Evolutionary conservation across 345 rosid genomes (phyloP).

Genomic region (Kandelia obovata): DNA sequence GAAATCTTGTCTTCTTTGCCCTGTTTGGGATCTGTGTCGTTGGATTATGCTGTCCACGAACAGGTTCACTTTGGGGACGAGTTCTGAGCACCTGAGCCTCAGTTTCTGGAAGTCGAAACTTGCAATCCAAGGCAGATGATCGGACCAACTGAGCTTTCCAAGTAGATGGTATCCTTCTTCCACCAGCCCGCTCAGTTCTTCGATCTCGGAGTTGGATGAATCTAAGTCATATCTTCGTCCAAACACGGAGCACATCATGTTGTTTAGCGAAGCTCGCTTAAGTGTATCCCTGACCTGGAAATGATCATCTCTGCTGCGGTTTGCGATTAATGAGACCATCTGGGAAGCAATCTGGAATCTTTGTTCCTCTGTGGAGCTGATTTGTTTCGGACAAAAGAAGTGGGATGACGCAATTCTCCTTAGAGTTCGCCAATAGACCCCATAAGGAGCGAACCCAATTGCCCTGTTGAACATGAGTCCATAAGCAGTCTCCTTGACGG

Average conservation of each 20-base stretch:
- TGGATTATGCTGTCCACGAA: slow-evolving; percentile 43
- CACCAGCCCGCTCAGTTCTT: slow-evolving; percentile 35
- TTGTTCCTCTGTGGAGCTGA: slow-evolving; percentile 29
- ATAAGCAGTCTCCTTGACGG: slow-evolving; percentile 49
- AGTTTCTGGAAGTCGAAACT: slow-evolving; percentile 41
- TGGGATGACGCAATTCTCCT: slow-evolving; percentile 47
- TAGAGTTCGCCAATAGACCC: slow-evolving; percentile 48
- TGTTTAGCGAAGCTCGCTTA: slow-evolving; percentile 45
- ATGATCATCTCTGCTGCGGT: background rate
- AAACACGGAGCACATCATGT: slow-evolving; percentile 54
- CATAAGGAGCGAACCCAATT: slow-evolving; percentile 57
- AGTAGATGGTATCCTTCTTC: slow-evolving; percentile 51
- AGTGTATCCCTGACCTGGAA: slow-evolving; percentile 33
- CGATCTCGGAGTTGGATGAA: slow-evolving; percentile 20
- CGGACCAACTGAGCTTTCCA: slow-evolving; percentile 49
- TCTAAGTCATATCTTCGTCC: slow-evolving; percentile 36
- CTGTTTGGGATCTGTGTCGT: slow-evolving; percentile 26
- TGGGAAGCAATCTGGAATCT: slow-evolving; percentile 35
- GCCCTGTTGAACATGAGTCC: slow-evolving; percentile 48
- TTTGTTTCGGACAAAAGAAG: slow-evolving; percentile 49
- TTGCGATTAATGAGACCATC: slow-evolving; percentile 31
- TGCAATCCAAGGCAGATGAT: slow-evolving; percentile 51
- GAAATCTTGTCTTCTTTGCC: slow-evolving; percentile 29
- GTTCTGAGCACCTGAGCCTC: slow-evolving; percentile 38
- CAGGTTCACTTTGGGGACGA: slow-evolving; percentile 45